Evolutionary conservation across 2,329 filamentous ascomycete genomes (phyloP), one percentile per base, ranked within the genome.

Genomic region (Pezicula radicicola): DNA sequence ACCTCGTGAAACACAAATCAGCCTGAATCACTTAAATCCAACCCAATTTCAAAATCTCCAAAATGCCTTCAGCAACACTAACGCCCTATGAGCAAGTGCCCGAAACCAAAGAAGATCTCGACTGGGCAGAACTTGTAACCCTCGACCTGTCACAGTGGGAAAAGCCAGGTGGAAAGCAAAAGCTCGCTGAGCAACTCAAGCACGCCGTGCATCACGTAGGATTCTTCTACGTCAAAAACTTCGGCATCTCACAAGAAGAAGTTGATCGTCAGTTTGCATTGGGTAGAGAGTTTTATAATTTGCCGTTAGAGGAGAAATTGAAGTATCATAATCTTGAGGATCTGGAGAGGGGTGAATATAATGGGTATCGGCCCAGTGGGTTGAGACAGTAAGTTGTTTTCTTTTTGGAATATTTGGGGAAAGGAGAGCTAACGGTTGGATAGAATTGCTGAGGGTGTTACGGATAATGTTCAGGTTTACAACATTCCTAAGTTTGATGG

Each of bases 161-260:
- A 37, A 64, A 71, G 16, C 75, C 75, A 1, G 75, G 73, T 3
- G 76, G 76, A 12, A 79, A 78, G 57, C 69, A 77, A 58, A 63
- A 68, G 45, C 64, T 80, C 2, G 75, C 75, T 1, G 72, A 75
- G 47, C 75, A 79, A 53, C 68, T 80, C 6, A 69, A 74, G 15
- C 72, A 80, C 58, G 78, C 78, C 12, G 73, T 78, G 18, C 39
- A 49, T 3, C 36, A 50, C 18, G 66, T 72, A 60, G 77, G 80
- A 0, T 80, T 84, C 69, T 85, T 84, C 67, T 83, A 83, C 55
- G 75, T 84, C 33, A 76, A 75, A 49, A 81, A 84, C 65, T 83
- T 80, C 52, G 80, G 80, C 42, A 71, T 85, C 28, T 69, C 66
- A 1, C 79, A 84, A 60, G 80, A 82, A 43, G 72, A 81, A 59